Evolutionary conservation across 108 stramenopile species (phyloP).

Genomic region (Asterionellopsis glacialis): DNA sequence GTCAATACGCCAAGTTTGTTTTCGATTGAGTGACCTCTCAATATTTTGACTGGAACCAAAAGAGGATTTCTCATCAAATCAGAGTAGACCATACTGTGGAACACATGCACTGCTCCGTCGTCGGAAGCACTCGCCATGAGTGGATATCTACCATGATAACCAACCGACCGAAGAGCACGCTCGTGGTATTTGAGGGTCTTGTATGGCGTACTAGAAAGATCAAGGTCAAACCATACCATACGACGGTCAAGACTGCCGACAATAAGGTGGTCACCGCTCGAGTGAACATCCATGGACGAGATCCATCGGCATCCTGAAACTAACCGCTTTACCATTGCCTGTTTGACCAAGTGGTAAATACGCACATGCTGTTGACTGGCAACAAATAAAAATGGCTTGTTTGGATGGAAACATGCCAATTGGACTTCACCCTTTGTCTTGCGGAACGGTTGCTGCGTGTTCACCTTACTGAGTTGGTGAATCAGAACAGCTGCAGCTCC

Average conservation of each 20-base stretch:
- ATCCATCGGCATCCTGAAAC: conserved; percentile 95
- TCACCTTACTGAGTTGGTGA: conserved; percentile 91
- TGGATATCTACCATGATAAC: conserved; percentile 87
- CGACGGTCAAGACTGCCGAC: conserved; percentile 93
- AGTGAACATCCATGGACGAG: conserved; percentile 93
- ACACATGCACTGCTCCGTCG: conserved; percentile 96
- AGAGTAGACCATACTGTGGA: conserved; percentile 96
- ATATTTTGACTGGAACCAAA: conserved; percentile 97
- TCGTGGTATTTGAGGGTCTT: conserved; percentile 95
- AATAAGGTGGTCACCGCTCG: conserved; percentile 93
- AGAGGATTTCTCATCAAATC: conserved; percentile 95
- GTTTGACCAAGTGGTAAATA: conserved; percentile 95
- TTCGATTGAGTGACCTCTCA: conserved; percentile 78
- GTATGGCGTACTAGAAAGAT: conserved; percentile 90
- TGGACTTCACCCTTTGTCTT: conserved; percentile 88
- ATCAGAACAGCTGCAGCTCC: conserved; percentile 85
- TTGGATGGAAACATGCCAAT: conserved; percentile 92
- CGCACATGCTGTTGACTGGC: conserved; percentile 92
- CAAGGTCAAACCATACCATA: conserved; percentile 98
- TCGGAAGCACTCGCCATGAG: conserved; percentile 97
- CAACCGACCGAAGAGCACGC: conserved; percentile 77
- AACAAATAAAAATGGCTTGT: conserved; percentile 96
- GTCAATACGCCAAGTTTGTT: conserved; percentile 89
- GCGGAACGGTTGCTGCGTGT: conserved; percentile 93
- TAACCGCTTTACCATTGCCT: conserved; percentile 87